Base-by-base conservation (phyloP, 1,139 yeast genomes). In the Debaryomycetaceae sp. region DNA sequence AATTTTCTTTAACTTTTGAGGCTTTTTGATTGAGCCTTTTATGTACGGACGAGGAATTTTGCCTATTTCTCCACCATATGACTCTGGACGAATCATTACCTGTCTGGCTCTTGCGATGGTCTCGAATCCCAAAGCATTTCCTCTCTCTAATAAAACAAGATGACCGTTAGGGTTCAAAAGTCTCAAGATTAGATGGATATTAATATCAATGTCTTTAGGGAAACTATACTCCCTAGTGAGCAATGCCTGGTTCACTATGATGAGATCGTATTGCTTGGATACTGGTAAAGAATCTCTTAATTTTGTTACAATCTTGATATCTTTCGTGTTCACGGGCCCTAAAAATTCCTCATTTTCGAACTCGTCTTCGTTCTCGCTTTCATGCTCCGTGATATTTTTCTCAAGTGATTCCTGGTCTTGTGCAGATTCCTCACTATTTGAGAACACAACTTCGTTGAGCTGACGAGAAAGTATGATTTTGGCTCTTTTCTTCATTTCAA, bases 71-170 rank as follows among this genome's bases (percentile, higher is more conserved):
- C 63, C 58, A 6, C 65, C 70, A 48, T 67, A 72, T 5, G 79
- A 75, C 52, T 87, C 95, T 0, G 97, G 96, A 47, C 97, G 76
- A 17, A 92, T 67, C 79, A 89, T 79, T 7, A 87, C 61, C 59
- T 92, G 96, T 53, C 98, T 74, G 1, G 98, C 97, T 41, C 96
- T 73, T 0, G 96, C 95, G 44, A 89, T 75, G 5, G 82, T 74
- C 61, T 92, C 98, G 56, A 88, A 88, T 0, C 98, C 98, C 30
- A 82, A 61, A 0, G 97, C 87, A 42, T 86, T 87, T 2, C 98
- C 98, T 48, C 97, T 73, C 63, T 92, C 98, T 3, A 91, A 67
- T 6, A 92, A 61, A 1, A 88, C 81, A 15, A 91, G 61, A 43
- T 83, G 82, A 0, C 98, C 98, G 11, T 79, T 79, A 0, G 96